Evolutionary conservation across 305 asterid genomes (phyloP), one percentile per base, ranked within the genome.

Genomic region (Fraxinus albicans): DNA sequence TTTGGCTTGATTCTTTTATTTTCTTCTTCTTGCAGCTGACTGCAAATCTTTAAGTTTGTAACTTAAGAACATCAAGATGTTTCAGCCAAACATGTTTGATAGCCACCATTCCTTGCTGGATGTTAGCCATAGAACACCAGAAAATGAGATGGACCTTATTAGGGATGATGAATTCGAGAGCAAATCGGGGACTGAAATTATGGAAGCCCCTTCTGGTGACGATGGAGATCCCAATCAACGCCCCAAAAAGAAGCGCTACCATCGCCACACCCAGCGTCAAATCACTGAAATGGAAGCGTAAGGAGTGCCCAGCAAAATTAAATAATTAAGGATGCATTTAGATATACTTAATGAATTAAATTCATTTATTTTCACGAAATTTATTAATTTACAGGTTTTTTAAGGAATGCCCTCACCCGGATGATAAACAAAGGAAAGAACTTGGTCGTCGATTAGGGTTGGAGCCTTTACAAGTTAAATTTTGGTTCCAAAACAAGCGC

Each of bases 401-500:
- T 81, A 95, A 94, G 77, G 94, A 92, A 82, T 90, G 91, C 86
- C 99, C 98, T 29, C 99, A 96, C 82, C 99, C 98, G 2, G 98
- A 94, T 85, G 99, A 96, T 86, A 95, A 95, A 38, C 99, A 95
- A 88, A 89, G 99, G 89, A 95, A 94, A 77, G 99, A 94, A 86
- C 90, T 95, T 1, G 97, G 99, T 19, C 93, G 95, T 27, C 84
- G 95, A 25, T 81, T 96, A 77, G 84, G 81, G 8, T 81, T 96
- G 27, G 98, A 90, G 80, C 99, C 98, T 19, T 88, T 93, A 90
- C 98, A 96, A 82, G 91, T 94, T 3, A 96, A 96, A 67, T 95
- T 95, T 86, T 95, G 99, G 99, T 95, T 95, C 83, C 99, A 95
- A 83, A 95, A 94, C 89, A 95, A 95, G 81, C 97, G 99, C 31